Percentiles rank a stretch among this genome's conserved stretches.
These are phyloP conservation scores for Plectosphaerella cucumerina DNA, from an alignment of 2,329 filamentous ascomycete species.

Conservation along the genomic window DNA sequence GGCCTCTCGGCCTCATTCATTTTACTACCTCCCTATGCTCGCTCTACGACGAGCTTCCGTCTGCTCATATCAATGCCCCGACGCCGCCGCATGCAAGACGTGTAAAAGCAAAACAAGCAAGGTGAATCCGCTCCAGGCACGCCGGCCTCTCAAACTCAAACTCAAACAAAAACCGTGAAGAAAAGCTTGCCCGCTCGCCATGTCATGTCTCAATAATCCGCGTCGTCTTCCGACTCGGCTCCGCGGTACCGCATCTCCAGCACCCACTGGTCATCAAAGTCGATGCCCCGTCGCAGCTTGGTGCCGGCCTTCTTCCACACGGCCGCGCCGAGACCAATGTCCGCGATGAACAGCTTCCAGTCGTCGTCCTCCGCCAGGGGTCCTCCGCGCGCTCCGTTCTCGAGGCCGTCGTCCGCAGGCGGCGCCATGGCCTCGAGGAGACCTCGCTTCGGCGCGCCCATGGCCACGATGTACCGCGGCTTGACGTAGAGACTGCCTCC, in stretches of 20 bases:
- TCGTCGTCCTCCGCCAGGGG: constrained; percentile 43
- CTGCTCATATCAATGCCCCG: too few relatives aligned
- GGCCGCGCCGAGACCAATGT: constrained; percentile 78
- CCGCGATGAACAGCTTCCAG: constrained; percentile 81
- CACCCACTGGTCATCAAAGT: constrained; percentile 86
- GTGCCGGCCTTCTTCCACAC: constrained; percentile 84
- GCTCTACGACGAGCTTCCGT: too few relatives aligned
- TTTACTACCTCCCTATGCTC: too few relatives aligned
- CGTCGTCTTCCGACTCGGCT: not conserved
- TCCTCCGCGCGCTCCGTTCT: constrained; percentile 14
- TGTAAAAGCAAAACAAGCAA: not conserved
- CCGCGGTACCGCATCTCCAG: constrained; percentile 59
- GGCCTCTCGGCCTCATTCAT: too few relatives aligned
- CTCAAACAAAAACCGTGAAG: too few relatives aligned
- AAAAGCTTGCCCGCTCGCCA: too few relatives aligned
- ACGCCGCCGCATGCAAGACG: too few relatives aligned
- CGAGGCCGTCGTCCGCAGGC: constrained; percentile 10
- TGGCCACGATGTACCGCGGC: constrained; percentile 76
- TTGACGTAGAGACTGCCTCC: constrained; percentile 76
- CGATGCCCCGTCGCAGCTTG: constrained; percentile 75
- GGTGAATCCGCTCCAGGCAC: not conserved
- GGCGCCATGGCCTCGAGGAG: constrained; percentile 71
- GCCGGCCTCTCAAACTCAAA: too few relatives aligned
- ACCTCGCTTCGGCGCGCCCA: constrained; percentile 84
- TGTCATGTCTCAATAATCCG: not conserved